These are phyloP conservation scores for Fusarium hostae DNA, from an alignment of 2,329 filamentous ascomycete species.

Conservation along the genomic window DNA sequence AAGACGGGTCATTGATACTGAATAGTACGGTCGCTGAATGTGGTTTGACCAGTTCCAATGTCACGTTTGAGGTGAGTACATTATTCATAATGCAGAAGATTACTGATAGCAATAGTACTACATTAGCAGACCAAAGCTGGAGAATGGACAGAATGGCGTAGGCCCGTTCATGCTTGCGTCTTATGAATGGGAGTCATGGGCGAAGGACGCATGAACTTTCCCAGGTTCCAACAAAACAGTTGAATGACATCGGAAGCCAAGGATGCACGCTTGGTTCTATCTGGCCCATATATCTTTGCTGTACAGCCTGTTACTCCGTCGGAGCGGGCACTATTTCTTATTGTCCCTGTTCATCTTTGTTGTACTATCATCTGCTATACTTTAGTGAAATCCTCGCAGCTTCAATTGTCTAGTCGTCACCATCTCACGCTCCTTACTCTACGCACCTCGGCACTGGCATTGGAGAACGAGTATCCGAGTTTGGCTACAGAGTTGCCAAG, in stretches of 20 bases:
- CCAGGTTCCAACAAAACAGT: accelerated
- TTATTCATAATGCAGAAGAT: accelerated
- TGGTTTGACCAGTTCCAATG: slow-evolving; percentile 59
- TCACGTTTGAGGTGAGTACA: slow-evolving; percentile 57
- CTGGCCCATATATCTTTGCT: too few species aligned
- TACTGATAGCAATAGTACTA: slow-evolving; percentile 24
- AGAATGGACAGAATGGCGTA: slow-evolving; percentile 33
- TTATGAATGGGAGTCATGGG: slow-evolving; percentile 39
- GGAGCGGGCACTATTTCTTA: not conserved
- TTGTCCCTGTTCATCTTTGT: not conserved
- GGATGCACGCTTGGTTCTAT: not conserved
- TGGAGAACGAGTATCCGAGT: not conserved
- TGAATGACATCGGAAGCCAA: not conserved
- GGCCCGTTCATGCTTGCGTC: slow-evolving; percentile 38
- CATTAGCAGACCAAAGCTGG: not conserved
- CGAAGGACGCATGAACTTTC: not conserved
- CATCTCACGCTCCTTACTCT: not conserved
- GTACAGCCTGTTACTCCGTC: too few species aligned
- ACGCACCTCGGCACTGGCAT: not conserved
- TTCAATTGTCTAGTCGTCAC: too few species aligned
- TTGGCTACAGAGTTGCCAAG: not conserved
- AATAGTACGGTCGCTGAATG: slow-evolving; percentile 60
- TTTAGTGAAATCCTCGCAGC: not conserved
- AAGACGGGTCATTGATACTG: slow-evolving; percentile 57
- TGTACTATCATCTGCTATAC: not conserved